Percentiles rank a stretch among this genome's conserved stretches.
Evolutionary conservation across 2,329 filamentous ascomycete species (phyloP).

Genomic region (Coniochaeta hoffmannii): DNA sequence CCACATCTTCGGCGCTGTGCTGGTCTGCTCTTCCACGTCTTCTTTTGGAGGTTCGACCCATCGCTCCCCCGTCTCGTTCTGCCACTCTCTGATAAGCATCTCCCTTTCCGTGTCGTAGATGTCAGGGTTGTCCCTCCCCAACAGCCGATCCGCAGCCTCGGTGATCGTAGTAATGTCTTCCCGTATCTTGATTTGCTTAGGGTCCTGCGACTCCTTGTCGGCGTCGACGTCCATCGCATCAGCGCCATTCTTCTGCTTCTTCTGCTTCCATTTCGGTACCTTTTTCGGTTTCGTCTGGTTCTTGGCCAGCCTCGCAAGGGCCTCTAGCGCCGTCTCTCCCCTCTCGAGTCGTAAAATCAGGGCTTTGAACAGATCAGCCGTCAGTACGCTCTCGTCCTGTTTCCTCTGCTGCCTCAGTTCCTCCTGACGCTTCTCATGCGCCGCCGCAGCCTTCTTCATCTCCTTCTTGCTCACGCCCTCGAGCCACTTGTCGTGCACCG

Average conservation of each 20-base stretch:
- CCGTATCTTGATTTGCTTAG: constrained; percentile 62
- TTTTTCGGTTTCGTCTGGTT: constrained; percentile 51
- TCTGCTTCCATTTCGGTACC: constrained; percentile 61
- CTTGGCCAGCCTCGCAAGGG: constrained; percentile 72
- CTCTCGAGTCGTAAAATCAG: constrained; percentile 69
- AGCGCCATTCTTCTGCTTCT: constrained; percentile 52
- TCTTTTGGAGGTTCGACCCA: constrained; percentile 50
- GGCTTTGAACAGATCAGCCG: constrained; percentile 62
- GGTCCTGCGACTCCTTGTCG: constrained; percentile 49
- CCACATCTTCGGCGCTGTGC: constrained; percentile 50
- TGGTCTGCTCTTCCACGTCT: constrained; percentile 20
- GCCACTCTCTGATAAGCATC: constrained; percentile 72
- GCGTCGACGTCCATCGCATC: constrained; percentile 67
- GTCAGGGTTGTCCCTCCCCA: constrained; percentile 77
- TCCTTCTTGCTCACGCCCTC: constrained; percentile 91
- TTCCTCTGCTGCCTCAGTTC: constrained; percentile 65
- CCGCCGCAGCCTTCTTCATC: constrained; percentile 79
- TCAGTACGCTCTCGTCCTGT: constrained; percentile 84
- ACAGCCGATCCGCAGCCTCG: constrained; percentile 78
- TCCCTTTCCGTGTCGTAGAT: constrained; percentile 89
- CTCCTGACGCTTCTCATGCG: constrained; percentile 76
- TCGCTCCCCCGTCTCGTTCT: constrained; percentile 76
- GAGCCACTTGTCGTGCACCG: constrained; percentile 86
- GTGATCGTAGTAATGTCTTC: constrained; percentile 76
- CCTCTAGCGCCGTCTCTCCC: constrained; percentile 82